Conservation (phyloP, 202 grass and related monocot species). For the Thinopyrum obtusiflorum region DNA sequence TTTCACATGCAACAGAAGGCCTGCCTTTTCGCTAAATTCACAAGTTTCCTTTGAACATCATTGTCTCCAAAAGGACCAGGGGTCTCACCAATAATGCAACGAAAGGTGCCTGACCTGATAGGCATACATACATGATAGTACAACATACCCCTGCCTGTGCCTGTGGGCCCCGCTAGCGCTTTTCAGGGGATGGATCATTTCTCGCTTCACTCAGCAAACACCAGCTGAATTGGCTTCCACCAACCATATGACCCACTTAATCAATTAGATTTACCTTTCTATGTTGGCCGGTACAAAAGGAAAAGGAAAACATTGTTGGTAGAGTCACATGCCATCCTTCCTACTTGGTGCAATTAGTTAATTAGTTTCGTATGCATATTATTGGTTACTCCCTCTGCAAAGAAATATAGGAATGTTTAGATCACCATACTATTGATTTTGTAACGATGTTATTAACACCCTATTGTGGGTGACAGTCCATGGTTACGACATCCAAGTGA, state of each 20-base stretch:
- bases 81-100: slow-evolving; percentile 28
- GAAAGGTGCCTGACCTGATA: not conserved
- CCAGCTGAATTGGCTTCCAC: not conserved
- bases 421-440: too few relatives aligned
- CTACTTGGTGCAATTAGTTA: not conserved
- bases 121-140: not conserved
- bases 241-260: not conserved
- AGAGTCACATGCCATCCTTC: not conserved
- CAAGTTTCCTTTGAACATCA: slow-evolving; percentile 4
- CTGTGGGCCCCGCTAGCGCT: not conserved
- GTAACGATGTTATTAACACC: not conserved
- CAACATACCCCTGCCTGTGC: not conserved
- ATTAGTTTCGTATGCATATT: not conserved
- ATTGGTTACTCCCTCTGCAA: not conserved
- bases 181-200: not conserved
- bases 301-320: not conserved
- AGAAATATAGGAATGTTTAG: too few relatives aligned
- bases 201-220: not conserved
- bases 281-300: not conserved
- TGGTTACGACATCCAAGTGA: not conserved
- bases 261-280: not conserved
- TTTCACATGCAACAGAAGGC: not conserved
- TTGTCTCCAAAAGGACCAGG: slow-evolving; percentile 1
- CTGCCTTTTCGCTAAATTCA: not conserved
- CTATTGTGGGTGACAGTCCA: not conserved